Evolutionary conservation across 768 basidiomycete genomes (phyloP).

Genomic region (Sarcodon aspratus): DNA sequence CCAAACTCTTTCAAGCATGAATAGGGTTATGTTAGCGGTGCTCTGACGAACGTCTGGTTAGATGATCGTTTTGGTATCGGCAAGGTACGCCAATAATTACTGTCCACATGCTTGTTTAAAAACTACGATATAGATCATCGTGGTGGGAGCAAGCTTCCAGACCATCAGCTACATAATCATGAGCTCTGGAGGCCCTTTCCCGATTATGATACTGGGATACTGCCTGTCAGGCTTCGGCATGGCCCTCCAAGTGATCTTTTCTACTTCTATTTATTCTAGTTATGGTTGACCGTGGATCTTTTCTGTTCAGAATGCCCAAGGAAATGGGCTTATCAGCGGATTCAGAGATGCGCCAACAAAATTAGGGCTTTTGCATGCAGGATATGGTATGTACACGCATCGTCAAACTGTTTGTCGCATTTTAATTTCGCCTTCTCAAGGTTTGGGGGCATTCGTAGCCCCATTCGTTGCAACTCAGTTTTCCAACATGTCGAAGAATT

Average conservation of each 20-base stretch:
- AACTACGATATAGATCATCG: background rate
- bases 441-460: conserved; percentile 36
- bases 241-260: conserved; percentile 6
- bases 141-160: conserved; percentile 9
- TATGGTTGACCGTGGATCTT: background rate
- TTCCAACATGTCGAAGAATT: conserved; percentile 18
- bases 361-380: background rate
- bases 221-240: conserved; percentile 10
- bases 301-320: background rate
- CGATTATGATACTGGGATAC: conserved; percentile 10
- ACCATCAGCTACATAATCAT: conserved; percentile 9
- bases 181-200: conserved; percentile 14
- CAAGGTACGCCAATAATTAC: background rate
- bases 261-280: background rate
- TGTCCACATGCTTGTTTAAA: background rate
- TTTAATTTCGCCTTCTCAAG: conserved; percentile 8
- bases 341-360: background rate
- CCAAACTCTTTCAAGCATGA: background rate
- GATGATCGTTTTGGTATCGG: background rate
- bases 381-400: background rate
- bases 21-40: conserved; percentile 1
- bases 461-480: conserved; percentile 49
- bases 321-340: background rate
- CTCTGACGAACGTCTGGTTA: conserved; percentile 1
- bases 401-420: background rate